Evolutionary conservation across 2,329 filamentous ascomycete species (phyloP).

Genomic region (Microcyclospora tardicrescens): DNA sequence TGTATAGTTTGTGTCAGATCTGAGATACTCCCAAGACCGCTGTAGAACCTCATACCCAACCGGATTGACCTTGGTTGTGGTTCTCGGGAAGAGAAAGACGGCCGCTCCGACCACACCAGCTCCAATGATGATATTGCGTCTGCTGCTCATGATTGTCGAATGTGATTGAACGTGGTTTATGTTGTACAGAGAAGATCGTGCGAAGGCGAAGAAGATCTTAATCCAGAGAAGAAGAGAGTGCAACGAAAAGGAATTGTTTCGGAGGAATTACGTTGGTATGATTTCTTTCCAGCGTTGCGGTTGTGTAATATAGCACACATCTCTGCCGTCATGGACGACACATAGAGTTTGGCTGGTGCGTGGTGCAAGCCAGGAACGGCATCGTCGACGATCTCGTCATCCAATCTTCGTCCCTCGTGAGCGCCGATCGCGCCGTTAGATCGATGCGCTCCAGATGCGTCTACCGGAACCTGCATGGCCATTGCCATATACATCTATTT

Average conservation of each 20-base stretch:
- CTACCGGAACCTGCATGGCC: no score
- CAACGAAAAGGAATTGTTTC: no score
- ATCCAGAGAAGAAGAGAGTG: no score
- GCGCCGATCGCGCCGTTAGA: no score
- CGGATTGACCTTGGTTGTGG: conserved; percentile 4
- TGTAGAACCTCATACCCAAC: background rate
- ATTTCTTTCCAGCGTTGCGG: conserved; percentile 1
- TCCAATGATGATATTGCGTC: conserved; percentile 19
- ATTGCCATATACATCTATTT: no score
- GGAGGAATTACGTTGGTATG: conserved; percentile 1
- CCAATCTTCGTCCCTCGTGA: no score
- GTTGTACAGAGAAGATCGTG: no score
- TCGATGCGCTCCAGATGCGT: no score
- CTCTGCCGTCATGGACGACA: no score
- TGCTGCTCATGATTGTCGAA: conserved; percentile 4
- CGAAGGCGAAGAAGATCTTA: no score
- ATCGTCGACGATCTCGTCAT: no score
- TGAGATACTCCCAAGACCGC: background rate
- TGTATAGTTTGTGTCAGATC: background rate
- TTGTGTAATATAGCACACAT: conserved; percentile 2
- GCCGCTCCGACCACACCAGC: conserved; percentile 13
- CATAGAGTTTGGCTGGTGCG: background rate
- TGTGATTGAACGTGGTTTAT: no score
- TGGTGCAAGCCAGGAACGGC: background rate
- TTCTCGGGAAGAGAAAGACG: conserved; percentile 14